phyloP scores from a whole-genome alignment of 176 grass and related monocot species.

The Eragrostis nindensis region DNA sequence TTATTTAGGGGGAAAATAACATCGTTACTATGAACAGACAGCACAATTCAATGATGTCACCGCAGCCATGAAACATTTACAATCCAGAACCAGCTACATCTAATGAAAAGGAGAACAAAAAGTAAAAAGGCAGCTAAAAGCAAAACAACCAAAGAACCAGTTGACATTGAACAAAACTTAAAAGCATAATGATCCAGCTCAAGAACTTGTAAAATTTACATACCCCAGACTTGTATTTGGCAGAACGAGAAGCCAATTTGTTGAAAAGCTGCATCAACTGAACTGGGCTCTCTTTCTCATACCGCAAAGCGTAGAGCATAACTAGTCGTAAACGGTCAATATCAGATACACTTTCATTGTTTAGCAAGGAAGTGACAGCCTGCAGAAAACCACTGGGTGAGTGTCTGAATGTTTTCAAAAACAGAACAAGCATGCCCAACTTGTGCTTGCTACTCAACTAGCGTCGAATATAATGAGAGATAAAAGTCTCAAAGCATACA shows the following conservation, averaged over 20 bases:
- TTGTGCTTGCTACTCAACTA: slow-evolving; percentile 16
- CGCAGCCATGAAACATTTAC: slow-evolving; percentile 21
- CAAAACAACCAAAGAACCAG: slow-evolving; percentile 16
- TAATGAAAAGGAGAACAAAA: neutral
- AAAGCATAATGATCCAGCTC: slow-evolving; percentile 23
- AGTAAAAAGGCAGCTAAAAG: slow-evolving; percentile 6
- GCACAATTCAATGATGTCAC: slow-evolving; percentile 2
- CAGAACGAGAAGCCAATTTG: slow-evolving; percentile 92
- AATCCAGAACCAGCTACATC: slow-evolving; percentile 4
- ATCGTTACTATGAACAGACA: slow-evolving; percentile 15
- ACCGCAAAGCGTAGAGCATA: slow-evolving; percentile 91
- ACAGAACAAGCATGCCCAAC: neutral
- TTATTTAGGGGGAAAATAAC: too few relatives aligned
- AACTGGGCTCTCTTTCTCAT: slow-evolving; percentile 99
- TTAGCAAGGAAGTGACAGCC: slow-evolving; percentile 85
- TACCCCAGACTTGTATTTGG: slow-evolving; percentile 98
- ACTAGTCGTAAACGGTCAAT: slow-evolving; percentile 83
- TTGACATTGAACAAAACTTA: slow-evolving; percentile 24
- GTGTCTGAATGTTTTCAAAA: neutral
- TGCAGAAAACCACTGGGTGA: slow-evolving; percentile 51
- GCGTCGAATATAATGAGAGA: slow-evolving; percentile 19
- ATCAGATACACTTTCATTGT: slow-evolving; percentile 92
- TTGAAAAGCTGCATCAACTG: slow-evolving; percentile 99
- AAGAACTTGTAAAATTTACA: slow-evolving; percentile 47
- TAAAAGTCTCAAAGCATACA: slow-evolving; percentile 12